Percentiles rank a stretch among this genome's conserved stretches.
Conservation (phyloP, 108 stramenopile genomes). For the Nitzschia putrida region DNA sequence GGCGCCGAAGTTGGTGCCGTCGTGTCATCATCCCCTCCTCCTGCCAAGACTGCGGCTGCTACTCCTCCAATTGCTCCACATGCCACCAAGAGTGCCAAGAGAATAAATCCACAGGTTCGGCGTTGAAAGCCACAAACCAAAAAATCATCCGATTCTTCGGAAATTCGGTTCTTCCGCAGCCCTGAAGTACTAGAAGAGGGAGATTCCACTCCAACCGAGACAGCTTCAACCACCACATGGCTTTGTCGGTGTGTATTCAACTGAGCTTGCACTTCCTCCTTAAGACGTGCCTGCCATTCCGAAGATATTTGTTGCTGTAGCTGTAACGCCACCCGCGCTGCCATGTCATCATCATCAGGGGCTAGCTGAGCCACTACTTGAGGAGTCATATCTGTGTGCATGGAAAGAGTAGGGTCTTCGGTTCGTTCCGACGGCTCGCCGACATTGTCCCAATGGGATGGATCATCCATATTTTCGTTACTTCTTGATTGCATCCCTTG, state of each 20-base stretch:
- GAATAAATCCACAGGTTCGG: slow-evolving; percentile 1
- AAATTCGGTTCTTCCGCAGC: background rate
- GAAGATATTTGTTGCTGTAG: slow-evolving; percentile 15
- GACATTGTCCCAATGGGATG: slow-evolving; percentile 15
- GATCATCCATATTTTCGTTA: background rate
- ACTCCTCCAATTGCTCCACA: background rate
- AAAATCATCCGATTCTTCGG: slow-evolving; percentile 5
- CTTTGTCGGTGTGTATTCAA: background rate
- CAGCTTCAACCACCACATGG: slow-evolving; percentile 3
- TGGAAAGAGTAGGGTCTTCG: slow-evolving; percentile 3
- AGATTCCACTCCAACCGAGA: background rate
- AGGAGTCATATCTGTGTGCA: background rate
- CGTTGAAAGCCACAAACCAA: slow-evolving; percentile 14
- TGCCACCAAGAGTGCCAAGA: background rate
- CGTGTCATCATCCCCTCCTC: background rate
- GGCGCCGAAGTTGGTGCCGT: background rate
- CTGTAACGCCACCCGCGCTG: slow-evolving; percentile 6
- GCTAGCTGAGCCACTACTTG: slow-evolving; percentile 16
- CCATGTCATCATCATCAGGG: slow-evolving; percentile 15
- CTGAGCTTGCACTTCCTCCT: slow-evolving; percentile 23
- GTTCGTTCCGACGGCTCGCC: background rate
- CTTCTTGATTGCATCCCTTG: background rate
- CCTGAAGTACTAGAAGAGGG: background rate
- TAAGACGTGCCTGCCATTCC: slow-evolving; percentile 12
- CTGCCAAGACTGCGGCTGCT: background rate